phyloP scores from a whole-genome alignment of 108 stramenopile species.

The Fragilaria crotonensis region DNA sequence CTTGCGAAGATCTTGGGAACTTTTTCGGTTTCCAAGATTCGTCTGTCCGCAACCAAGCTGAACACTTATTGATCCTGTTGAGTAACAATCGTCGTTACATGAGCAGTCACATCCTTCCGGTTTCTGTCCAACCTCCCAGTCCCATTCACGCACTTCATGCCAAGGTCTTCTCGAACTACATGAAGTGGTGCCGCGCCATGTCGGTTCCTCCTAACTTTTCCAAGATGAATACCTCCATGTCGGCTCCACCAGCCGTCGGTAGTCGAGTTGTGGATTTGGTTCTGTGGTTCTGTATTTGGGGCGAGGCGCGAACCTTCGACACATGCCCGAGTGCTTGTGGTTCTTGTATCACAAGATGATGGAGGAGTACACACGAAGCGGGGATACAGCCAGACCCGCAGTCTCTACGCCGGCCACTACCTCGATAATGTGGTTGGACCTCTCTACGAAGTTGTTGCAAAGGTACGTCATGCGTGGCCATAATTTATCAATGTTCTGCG shows the following conservation, averaged over 20 bases:
- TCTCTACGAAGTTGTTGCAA: conserved; percentile 77
- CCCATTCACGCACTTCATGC: conserved; percentile 90
- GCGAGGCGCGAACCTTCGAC: conserved; percentile 94
- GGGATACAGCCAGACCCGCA: conserved; percentile 61
- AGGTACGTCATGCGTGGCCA: conserved; percentile 35
- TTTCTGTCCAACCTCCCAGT: conserved; percentile 71
- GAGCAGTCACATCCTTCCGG: conserved; percentile 77
- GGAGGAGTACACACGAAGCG: conserved; percentile 76
- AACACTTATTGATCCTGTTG: conserved; percentile 89
- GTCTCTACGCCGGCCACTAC: conserved; percentile 92
- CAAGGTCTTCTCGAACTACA: conserved; percentile 96
- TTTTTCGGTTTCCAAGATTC: conserved; percentile 90
- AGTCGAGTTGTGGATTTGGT: conserved; percentile 88
- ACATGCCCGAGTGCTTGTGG: conserved; percentile 98
- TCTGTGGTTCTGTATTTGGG: conserved; percentile 96
- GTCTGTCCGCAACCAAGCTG: conserved; percentile 93
- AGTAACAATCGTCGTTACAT: conserved; percentile 95
- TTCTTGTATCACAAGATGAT: conserved; percentile 98
- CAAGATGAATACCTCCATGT: conserved; percentile 71
- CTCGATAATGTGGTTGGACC: conserved; percentile 91
- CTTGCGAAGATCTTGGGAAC: conserved; percentile 89
- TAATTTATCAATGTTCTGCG: not conserved
- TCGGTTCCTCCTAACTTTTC: conserved; percentile 86
- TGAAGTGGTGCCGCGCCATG: conserved; percentile 92
- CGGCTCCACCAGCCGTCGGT: conserved; percentile 78